Conservation (phyloP, 192 early-diverging fungal genomes). For the Linderina pennispora region DNA sequence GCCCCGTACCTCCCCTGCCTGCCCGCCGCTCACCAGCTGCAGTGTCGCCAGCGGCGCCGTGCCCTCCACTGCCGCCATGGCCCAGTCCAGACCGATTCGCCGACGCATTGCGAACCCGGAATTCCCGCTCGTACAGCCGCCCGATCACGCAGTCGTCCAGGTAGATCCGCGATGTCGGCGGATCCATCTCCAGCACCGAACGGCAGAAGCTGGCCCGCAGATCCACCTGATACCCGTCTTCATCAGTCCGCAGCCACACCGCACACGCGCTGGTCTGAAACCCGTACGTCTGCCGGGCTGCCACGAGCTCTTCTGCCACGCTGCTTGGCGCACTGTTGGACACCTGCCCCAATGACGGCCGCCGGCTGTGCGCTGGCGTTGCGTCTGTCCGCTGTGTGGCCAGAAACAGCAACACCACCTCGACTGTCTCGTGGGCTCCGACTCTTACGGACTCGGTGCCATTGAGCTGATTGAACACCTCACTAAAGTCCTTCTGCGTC, state of each 20-base stretch:
- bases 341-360: constrained; percentile 2
- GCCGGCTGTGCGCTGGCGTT: constrained; percentile 6
- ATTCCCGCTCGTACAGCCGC: constrained; percentile 83
- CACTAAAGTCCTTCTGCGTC: constrained; percentile 61
- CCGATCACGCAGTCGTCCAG: constrained; percentile 94
- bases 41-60: constrained; percentile 20
- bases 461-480: constrained; percentile 91
- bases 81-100: constrained; percentile 91
- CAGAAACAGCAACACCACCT: constrained; percentile 77
- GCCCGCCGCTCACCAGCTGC: constrained; percentile 11
- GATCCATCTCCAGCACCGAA: constrained; percentile 89
- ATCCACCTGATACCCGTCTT: constrained; percentile 61
- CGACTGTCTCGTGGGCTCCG: constrained; percentile 55
- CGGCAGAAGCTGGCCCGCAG: constrained; percentile 81
- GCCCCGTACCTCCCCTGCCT: too few relatives aligned
- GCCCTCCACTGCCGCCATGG: constrained; percentile 35
- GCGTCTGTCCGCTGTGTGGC: neutral
- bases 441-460: constrained; percentile 67
- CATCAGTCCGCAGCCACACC: too few relatives aligned
- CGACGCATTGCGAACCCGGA: constrained; percentile 83
- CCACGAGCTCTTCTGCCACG: constrained; percentile 5
- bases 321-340: neutral
- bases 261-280: too few relatives aligned
- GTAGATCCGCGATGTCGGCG: constrained; percentile 83
- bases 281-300: too few relatives aligned